These are phyloP conservation scores for Fragaria iinumae DNA, from an alignment of 306 rosid species.

Conservation along the genomic window DNA sequence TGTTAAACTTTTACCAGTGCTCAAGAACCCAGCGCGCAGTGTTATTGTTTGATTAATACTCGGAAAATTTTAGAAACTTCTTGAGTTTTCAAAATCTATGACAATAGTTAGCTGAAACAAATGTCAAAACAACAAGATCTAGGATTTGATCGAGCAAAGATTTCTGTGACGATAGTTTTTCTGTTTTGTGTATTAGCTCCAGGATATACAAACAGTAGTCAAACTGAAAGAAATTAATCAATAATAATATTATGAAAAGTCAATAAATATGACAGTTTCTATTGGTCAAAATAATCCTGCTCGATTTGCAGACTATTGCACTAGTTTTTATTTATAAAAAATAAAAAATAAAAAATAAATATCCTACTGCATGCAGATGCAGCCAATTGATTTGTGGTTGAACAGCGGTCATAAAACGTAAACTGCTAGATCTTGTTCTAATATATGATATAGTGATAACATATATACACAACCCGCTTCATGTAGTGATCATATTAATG, in stretches of 20 bases:
- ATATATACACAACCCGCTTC: no score
- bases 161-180: neutral
- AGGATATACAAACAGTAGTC: neutral
- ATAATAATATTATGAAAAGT: neutral
- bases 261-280: neutral
- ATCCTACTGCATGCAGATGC: neutral
- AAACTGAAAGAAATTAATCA: neutral
- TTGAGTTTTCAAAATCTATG: neutral
- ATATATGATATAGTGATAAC: no score
- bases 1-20: neutral
- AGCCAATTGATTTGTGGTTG: neutral
- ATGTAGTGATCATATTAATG: no score
- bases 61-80: neutral
- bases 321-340: neutral
- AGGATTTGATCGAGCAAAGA: neutral
- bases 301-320: neutral
- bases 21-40: neutral
- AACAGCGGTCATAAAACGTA: neutral
- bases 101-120: neutral
- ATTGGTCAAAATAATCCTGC: conserved; percentile 21
- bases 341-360: no score
- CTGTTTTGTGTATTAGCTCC: neutral
- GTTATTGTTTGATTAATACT: neutral
- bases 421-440: neutral
- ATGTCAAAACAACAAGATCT: neutral